Percentiles rank a stretch among this genome's conserved stretches.
Conservation (phyloP, 805 yeast species). For the Hanseniaspora osmophila region DNA sequence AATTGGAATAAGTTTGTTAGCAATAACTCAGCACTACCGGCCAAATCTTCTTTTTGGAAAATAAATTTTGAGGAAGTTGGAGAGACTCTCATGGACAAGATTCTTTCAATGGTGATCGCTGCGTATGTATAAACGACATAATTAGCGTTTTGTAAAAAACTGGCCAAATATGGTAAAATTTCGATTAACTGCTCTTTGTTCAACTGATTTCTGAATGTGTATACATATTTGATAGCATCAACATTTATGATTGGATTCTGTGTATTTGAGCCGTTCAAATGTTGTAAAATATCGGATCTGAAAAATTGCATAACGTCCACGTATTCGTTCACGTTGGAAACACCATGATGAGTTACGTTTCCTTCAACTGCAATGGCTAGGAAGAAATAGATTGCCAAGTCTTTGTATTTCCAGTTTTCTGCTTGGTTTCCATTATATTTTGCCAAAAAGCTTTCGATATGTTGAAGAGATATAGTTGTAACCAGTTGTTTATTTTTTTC, state of each 20-base stretch:
- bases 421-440: constrained; percentile 30
- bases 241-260: constrained; percentile 66
- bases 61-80: constrained; percentile 37
- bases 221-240: constrained; percentile 85
- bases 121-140: constrained; percentile 88
- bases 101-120: constrained; percentile 82
- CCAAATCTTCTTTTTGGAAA: constrained; percentile 61
- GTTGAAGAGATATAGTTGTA: constrained; percentile 59
- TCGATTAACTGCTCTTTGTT: constrained; percentile 71
- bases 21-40: constrained; percentile 45
- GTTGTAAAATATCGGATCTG: constrained; percentile 65
- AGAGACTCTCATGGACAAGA: constrained; percentile 57
- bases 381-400: constrained; percentile 73
- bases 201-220: constrained; percentile 82
- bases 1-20: constrained; percentile 53
- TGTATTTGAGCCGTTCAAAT: constrained; percentile 36
- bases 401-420: constrained; percentile 71
- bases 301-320: constrained; percentile 84
- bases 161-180: constrained; percentile 64
- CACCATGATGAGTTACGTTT: constrained; percentile 72
- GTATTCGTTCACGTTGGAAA: constrained; percentile 68
- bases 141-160: constrained; percentile 48
- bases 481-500: constrained; percentile 60
- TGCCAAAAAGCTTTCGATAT: constrained; percentile 54
- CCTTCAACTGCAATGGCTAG: constrained; percentile 88